phyloP scores from a whole-genome alignment of 495 filamentous ascomycete genomes.

The Geopyxis carbonaria region DNA sequence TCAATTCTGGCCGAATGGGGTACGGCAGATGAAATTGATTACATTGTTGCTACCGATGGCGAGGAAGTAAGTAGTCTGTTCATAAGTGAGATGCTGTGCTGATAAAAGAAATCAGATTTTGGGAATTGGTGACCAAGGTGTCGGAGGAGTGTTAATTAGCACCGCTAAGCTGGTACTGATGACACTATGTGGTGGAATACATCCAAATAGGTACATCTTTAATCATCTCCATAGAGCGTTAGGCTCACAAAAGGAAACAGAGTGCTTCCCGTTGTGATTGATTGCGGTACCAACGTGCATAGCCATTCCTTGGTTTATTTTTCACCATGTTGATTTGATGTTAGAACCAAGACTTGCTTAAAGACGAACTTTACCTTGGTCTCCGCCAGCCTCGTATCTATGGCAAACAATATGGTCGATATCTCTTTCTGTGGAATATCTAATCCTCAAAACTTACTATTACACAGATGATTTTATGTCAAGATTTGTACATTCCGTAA shows the following conservation, averaged over 20 bases:
- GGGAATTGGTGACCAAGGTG: conserved; percentile 83
- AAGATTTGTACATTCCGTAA: conserved; percentile 47
- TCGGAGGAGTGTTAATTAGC: conserved; percentile 70
- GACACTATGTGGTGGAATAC: conserved; percentile 57
- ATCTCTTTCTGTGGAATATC: background rate
- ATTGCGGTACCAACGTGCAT: conserved; percentile 61
- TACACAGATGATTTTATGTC: conserved; percentile 48
- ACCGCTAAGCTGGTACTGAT: conserved; percentile 69
- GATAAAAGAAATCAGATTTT: conserved; percentile 41
- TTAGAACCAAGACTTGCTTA: conserved; percentile 55
- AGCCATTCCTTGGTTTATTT: background rate
- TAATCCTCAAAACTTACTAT: conserved; percentile 3
- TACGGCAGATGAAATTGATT: conserved; percentile 56
- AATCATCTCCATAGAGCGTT: background rate
- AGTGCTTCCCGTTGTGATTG: conserved; percentile 67
- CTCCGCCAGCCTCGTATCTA: conserved; percentile 45
- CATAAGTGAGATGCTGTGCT: too few relatives aligned
- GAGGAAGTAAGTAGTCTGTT: too few relatives aligned
- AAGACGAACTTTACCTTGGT: conserved; percentile 71
- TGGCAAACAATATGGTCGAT: conserved; percentile 50
- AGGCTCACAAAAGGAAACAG: conserved; percentile 37
- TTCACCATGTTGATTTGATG: too few relatives aligned
- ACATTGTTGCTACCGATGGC: conserved; percentile 75
- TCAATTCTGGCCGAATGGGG: conserved; percentile 45
- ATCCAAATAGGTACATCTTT: conserved; percentile 14